phyloP scores from a whole-genome alignment of 1,284 basidiomycete genomes.

The Apiotrichum mycotoxinovorans region DNA sequence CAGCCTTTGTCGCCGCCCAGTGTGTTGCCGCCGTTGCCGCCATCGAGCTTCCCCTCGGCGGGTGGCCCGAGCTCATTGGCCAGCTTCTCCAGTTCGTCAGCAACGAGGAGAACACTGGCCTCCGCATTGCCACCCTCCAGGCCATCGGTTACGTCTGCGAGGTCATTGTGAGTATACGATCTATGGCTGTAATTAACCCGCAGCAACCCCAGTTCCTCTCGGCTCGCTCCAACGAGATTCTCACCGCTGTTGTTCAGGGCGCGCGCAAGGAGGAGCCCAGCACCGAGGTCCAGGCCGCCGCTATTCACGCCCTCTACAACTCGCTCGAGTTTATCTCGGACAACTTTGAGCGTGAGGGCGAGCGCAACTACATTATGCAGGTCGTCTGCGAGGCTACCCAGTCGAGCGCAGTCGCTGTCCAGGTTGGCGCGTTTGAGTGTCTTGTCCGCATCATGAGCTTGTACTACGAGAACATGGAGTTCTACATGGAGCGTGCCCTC shows the following conservation, averaged over 20 bases:
- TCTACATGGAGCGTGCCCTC: slow-evolving; percentile 98
- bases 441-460: slow-evolving; percentile 94
- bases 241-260: slow-evolving; percentile 97
- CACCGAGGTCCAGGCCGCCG: slow-evolving; percentile 90
- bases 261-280: slow-evolving; percentile 94
- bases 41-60: slow-evolving; percentile 80
- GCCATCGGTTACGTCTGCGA: slow-evolving; percentile 98
- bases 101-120: slow-evolving; percentile 67
- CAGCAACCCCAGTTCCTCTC: slow-evolving; percentile 88
- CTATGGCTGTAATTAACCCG: neutral
- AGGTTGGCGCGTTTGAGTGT: slow-evolving; percentile 91
- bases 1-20: slow-evolving; percentile 84
- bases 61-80: slow-evolving; percentile 89
- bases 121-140: slow-evolving; percentile 86
- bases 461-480: slow-evolving; percentile 98
- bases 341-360: slow-evolving; percentile 98
- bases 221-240: slow-evolving; percentile 89
- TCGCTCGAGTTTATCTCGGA: slow-evolving; percentile 96
- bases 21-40: slow-evolving; percentile 90
- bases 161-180: slow-evolving; percentile 65
- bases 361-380: slow-evolving; percentile 99
- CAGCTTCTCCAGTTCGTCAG: slow-evolving; percentile 83
- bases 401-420: slow-evolving; percentile 69
- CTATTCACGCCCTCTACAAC: slow-evolving; percentile 88
- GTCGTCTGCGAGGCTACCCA: slow-evolving; percentile 99